Evolutionary conservation across 495 filamentous ascomycete genomes (phyloP), one percentile per base, ranked within the genome.

Genomic region (Jackrogersella multiformis): DNA sequence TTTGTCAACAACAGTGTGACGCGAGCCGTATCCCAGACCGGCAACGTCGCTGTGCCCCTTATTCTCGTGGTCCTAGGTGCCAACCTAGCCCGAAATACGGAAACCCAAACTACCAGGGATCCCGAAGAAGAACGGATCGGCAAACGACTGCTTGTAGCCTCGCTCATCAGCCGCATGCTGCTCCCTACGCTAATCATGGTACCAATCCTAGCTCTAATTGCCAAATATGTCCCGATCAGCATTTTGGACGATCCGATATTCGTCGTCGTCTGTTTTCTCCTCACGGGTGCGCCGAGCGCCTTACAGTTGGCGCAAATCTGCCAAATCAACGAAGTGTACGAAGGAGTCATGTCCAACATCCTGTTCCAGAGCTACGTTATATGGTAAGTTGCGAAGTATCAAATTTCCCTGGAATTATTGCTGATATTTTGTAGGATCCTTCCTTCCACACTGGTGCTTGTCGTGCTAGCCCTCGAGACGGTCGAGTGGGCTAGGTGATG

Each of bases 181-280:
- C 83, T 98, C 13, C 95, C 95, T 10, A 96, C 90, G 9, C 68
- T 98, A 28, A 86, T 98, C 70, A 97, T 97, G 91, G 91, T 92
- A 4, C 96, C 95, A n/a, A 73, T 98, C 13, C 81, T 98, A 1
- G 95, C 94, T 1, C 60, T 98, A n/a, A 82, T 89, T 21, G 95
- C 96, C 28, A 99, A 98, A 66, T 97, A 89, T 71, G 87, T 96
- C 12, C 93, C 92, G 0, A 84, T 99, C 76, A 96, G 92, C 80
- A 98, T 98, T 59, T 79, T 99, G 30, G 95, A 96, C 76, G 95
- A 99, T 70, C 96, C 96, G 5, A 98, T 99, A 70, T 99, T 99
- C 77, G 87, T 98, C 61, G 90, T 98, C 64, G 96, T 99, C 36
- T 97, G 93, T 76, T 99, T 97, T 82, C 84, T 99, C 45, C 89